Conservation (phyloP, 345 rosid genomes). For the Populus deltoides region DNA sequence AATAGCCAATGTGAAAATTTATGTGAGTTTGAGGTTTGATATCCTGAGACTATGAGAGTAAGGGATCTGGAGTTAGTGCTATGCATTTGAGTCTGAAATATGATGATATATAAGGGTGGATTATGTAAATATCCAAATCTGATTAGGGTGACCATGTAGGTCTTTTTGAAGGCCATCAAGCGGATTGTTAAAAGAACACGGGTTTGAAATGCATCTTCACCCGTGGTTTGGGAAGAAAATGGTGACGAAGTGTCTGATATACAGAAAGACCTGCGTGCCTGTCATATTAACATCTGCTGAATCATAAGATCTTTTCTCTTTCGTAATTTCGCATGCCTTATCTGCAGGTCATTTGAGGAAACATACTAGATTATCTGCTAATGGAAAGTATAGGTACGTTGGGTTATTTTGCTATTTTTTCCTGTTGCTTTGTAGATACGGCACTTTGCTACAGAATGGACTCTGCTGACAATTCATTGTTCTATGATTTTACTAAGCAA, state of each 20-base stretch:
- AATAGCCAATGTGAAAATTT: not conserved
- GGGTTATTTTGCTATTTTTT: conserved; percentile 6
- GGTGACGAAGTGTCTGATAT: not conserved
- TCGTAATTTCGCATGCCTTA: conserved; percentile 23
- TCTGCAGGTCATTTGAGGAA: conserved; percentile 26
- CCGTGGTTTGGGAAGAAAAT: not conserved
- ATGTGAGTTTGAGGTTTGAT: not conserved
- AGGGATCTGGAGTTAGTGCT: not conserved
- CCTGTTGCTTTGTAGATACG: not conserved
- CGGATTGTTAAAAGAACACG: not conserved
- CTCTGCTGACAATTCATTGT: not conserved
- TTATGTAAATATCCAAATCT: not conserved
- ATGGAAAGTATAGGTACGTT: conserved; percentile 19
- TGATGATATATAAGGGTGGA: not conserved
- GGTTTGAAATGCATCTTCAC: not conserved
- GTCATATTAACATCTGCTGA: conserved; percentile 11
- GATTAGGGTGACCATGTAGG: not conserved
- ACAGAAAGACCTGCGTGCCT: conserved; percentile 1
- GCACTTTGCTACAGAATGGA: conserved; percentile 1
- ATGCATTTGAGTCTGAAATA: not conserved
- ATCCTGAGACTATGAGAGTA: not conserved
- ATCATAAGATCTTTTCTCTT: not conserved
- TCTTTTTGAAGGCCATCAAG: not conserved
- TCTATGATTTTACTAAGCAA: not conserved
- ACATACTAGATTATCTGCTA: conserved; percentile 21